These are phyloP conservation scores for Mycena metata DNA, from an alignment of 768 basidiomycete genomes.

Conservation along the genomic window DNA sequence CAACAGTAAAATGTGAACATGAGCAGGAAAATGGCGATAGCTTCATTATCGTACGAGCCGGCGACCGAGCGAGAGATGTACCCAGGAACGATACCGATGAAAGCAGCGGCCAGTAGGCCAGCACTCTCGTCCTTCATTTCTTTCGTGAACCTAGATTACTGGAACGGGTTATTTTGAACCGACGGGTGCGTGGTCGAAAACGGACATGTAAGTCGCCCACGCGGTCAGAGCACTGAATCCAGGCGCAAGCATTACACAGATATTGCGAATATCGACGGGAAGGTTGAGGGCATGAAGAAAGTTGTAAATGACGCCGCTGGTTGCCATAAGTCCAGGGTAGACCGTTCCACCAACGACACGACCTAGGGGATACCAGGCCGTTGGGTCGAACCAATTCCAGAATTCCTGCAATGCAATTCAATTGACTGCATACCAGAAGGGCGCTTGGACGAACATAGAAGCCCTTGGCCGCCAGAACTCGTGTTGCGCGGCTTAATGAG, in stretches of 20 bases:
- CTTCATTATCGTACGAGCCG: slow-evolving; percentile 99
- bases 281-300: slow-evolving; percentile 88
- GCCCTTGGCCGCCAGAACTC: slow-evolving; percentile 89
- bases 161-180: slow-evolving; percentile 10
- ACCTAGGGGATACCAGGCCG: slow-evolving; percentile 99
- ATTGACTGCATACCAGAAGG: neutral
- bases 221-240: slow-evolving; percentile 98
- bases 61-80: slow-evolving; percentile 99
- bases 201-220: slow-evolving; percentile 95
- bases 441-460: slow-evolving; percentile 82
- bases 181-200: slow-evolving; percentile 19
- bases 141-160: slow-evolving; percentile 86
- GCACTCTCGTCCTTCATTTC: slow-evolving; percentile 97
- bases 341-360: slow-evolving; percentile 99
- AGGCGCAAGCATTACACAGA: slow-evolving; percentile 97
- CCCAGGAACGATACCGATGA: slow-evolving; percentile 98
- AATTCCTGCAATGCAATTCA: slow-evolving; percentile 77
- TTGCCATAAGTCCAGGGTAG: slow-evolving; percentile 98
- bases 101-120: slow-evolving; percentile 96
- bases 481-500: slow-evolving; percentile 85
- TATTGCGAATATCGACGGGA: slow-evolving; percentile 96
- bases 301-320: slow-evolving; percentile 97
- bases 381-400: slow-evolving; percentile 99
- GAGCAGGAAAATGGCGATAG: slow-evolving; percentile 99
- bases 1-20: slow-evolving; percentile 99